Conservation (phyloP, 495 filamentous ascomycete genomes). For the Tetracladium setigerum region DNA sequence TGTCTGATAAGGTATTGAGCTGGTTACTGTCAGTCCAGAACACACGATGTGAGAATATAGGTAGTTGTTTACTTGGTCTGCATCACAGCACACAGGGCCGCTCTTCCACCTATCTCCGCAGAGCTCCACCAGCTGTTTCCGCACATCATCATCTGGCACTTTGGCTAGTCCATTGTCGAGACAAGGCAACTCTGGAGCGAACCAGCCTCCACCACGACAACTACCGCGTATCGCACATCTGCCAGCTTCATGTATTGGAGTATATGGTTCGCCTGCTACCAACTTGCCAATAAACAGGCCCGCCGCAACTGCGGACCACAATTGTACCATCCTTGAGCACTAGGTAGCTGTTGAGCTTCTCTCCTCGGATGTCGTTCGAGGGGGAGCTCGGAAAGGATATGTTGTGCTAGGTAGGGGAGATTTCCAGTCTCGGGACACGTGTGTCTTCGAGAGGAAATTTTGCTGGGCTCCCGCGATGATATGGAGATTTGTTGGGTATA, state of each 20-base stretch:
- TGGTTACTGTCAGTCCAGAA: conserved; percentile 23
- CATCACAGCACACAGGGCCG: conserved; percentile 74
- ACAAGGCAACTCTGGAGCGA: conserved; percentile 81
- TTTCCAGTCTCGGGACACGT: no score
- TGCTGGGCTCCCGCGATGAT: no score
- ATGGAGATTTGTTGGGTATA: no score
- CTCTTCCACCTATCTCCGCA: conserved; percentile 82
- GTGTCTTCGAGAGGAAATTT: no score
- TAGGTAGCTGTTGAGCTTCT: neutral
- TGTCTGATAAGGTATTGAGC: conserved; percentile 69
- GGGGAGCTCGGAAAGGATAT: neutral
- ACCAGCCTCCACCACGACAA: conserved; percentile 83
- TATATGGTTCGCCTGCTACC: conserved; percentile 24
- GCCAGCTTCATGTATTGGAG: conserved; percentile 73
- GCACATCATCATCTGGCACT: conserved; percentile 57
- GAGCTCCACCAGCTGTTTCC: conserved; percentile 70
- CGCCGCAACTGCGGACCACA: conserved; percentile 14
- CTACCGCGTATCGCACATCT: conserved; percentile 87
- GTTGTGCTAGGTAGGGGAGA: no score
- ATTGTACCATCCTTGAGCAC: conserved; percentile 11
- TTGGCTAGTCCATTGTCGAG: conserved; percentile 84
- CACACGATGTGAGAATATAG: neutral
- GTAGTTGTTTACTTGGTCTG: conserved; percentile 58
- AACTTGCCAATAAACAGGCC: conserved; percentile 10
- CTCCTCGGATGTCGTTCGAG: neutral